These are phyloP conservation scores for Cydonia oblonga DNA, from an alignment of 331 rosid species.

Conservation along the genomic window DNA sequence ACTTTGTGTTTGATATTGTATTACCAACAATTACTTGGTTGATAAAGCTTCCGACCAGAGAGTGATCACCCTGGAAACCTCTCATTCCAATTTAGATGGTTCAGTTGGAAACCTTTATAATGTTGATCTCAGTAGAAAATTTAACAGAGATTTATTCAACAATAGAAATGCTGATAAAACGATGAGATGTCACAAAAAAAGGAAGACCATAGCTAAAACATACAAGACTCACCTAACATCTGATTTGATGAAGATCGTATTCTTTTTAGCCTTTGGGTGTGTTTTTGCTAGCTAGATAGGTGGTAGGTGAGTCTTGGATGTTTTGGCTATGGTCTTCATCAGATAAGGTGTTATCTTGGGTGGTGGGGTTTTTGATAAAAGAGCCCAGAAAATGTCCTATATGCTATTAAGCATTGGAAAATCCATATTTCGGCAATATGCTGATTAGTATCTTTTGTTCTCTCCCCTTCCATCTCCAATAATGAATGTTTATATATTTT, in stretches of 20 bases:
- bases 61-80: neutral
- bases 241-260: neutral
- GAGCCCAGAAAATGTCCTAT: neutral
- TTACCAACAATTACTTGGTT: neutral
- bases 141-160: neutral
- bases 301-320: neutral
- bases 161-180: neutral
- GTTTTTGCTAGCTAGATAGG: neutral
- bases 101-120: neutral
- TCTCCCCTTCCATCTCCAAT: neutral
- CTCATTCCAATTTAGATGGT: neutral
- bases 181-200: neutral
- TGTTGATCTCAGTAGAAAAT: neutral
- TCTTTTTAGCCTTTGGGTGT: neutral
- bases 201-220: neutral
- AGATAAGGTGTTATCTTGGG: neutral
- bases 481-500: neutral
- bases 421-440: neutral
- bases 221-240: neutral
- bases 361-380: neutral
- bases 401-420: neutral
- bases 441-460: neutral
- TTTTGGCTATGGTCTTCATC: neutral
- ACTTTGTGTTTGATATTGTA: conserved; percentile 1
- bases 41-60: neutral